Evolutionary conservation across 345 rosid species (phyloP), one percentile per base, ranked within the genome.

Genomic region (Dipteronia dyeriana): DNA sequence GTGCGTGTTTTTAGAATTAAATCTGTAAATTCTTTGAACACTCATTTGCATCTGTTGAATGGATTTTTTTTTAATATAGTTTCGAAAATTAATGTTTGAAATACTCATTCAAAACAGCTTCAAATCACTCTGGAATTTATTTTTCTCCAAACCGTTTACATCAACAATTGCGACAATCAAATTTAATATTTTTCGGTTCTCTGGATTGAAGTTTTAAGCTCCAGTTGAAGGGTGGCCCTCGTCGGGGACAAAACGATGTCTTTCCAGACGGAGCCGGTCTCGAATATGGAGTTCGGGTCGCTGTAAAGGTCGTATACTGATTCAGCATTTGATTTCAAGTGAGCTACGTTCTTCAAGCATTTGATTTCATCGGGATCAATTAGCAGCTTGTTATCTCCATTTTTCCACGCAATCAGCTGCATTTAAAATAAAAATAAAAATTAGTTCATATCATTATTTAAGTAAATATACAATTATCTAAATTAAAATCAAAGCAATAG

Each of bases 391-490:
- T 78, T 90, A 2, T 78, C 84, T 71, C 91, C 92, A 22, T 90
- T 89, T 85, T 93, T 95, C 98, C 99, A 78, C 17, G 91, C 97
- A 74, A 92, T 91, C 63, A 95, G 80, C 99, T 95, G 85, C 70
- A 80, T 47, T 74, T 13, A 3, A 34, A 34, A 34, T 3, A 6
- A 34, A 34, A 34, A 5, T 4, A 3, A 49, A 49, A 49, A 13
- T 0, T 49, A 49, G 3, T 49, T 49, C 54, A 49, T 11, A 13
- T 49, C 3, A 49, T 49, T 13, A 2, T 3, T 41, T 41, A 8
- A 7, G 2, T 1, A 41, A 1, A 8, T 7, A 41, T 6, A 41
- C 45, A 41, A 6, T 41, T 41, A 41, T 41, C 9, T 41, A 41
- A 53, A 34, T 19, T 10, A 47, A 49, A 6, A 14, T 13, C 5